These are phyloP conservation scores for Letharia lupina DNA, from an alignment of 495 filamentous ascomycete genomes.

Conservation along the genomic window DNA sequence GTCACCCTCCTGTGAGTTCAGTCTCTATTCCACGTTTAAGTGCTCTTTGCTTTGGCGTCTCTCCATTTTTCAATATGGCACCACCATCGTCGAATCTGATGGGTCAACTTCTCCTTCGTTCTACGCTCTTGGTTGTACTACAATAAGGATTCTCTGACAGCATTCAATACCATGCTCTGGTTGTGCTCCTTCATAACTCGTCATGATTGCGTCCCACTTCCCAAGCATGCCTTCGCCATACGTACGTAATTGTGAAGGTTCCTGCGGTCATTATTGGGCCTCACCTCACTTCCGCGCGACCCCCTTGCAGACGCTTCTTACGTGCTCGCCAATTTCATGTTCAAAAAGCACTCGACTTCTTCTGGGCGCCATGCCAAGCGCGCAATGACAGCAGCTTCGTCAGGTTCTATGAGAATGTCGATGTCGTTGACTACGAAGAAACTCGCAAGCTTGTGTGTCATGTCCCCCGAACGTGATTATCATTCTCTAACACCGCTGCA, in stretches of 20 bases:
- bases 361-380: constrained; percentile 78
- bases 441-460: constrained; percentile 1
- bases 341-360: constrained; percentile 57
- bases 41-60: too few relatives aligned
- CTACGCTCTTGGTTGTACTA: neutral
- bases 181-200: neutral
- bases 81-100: neutral
- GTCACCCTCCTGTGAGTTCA: constrained; percentile 8
- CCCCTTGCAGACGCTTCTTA: constrained; percentile 10
- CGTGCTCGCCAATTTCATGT: constrained; percentile 12
- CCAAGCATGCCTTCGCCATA: neutral
- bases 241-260: neutral
- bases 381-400: constrained; percentile 63
- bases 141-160: neutral
- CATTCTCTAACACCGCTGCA: constrained; percentile 8
- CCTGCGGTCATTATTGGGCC: neutral
- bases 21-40: neutral
- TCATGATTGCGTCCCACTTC: neutral
- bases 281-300: neutral
- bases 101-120: neutral
- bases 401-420: constrained; percentile 41
- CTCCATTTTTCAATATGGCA: neutral
- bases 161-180: neutral
- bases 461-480: neutral
- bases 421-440: neutral